Conservation (phyloP, 257 asterid genomes). For the Mitragyna speciosa region DNA sequence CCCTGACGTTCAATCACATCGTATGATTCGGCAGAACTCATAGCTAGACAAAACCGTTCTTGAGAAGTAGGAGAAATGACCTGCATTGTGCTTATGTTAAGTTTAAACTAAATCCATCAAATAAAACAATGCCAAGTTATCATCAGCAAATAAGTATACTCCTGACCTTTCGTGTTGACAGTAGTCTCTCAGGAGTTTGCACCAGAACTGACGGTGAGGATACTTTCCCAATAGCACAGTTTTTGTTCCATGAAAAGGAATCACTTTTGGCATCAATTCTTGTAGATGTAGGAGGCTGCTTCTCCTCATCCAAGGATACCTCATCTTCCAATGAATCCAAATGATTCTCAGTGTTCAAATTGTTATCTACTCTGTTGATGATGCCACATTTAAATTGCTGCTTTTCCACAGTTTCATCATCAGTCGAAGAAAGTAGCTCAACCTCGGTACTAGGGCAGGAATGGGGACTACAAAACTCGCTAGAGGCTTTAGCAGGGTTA, state of each 20-base stretch:
- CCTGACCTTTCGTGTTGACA: slow-evolving; percentile 67
- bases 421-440: slow-evolving; percentile 24
- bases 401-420: slow-evolving; percentile 31
- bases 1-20: slow-evolving; percentile 37
- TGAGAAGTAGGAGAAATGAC: slow-evolving; percentile 73
- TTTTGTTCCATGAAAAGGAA: slow-evolving; percentile 31
- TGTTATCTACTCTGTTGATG: slow-evolving; percentile 23
- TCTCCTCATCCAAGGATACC: slow-evolving; percentile 32
- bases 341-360: slow-evolving; percentile 26
- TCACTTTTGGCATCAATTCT: slow-evolving; percentile 29
- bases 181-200: slow-evolving; percentile 71
- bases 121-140: slow-evolving; percentile 16
- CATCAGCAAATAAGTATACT: slow-evolving; percentile 21
- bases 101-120: slow-evolving; percentile 17
- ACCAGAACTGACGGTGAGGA: slow-evolving; percentile 33
- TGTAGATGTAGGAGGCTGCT: slow-evolving; percentile 30
- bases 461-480: slow-evolving; percentile 19
- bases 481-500: slow-evolving; percentile 27
- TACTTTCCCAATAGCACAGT: slow-evolving; percentile 29
- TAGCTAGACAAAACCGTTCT: slow-evolving; percentile 52
- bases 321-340: slow-evolving; percentile 27
- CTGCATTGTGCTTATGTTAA: slow-evolving; percentile 41
- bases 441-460: slow-evolving; percentile 31
- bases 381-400: slow-evolving; percentile 26
- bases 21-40: slow-evolving; percentile 48